Conservation (phyloP, 306 rosid species). For the Clitoria ternatea region DNA sequence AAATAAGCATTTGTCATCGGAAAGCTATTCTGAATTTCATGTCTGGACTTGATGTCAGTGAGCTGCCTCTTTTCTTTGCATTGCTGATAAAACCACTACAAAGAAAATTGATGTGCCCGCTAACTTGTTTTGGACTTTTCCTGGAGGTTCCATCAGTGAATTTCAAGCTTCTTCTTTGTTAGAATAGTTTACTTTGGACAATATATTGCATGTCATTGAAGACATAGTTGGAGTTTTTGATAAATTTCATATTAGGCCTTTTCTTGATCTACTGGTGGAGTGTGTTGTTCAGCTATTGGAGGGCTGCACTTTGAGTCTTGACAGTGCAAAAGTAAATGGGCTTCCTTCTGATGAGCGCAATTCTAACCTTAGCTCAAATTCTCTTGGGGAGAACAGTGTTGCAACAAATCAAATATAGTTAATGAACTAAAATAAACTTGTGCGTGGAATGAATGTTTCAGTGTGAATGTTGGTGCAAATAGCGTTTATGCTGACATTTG, state of each 20-base stretch:
- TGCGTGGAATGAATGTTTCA: neutral
- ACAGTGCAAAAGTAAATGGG: slow-evolving; percentile 33
- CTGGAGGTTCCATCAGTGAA: slow-evolving; percentile 37
- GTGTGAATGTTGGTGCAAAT: neutral
- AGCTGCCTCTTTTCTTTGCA: slow-evolving; percentile 85
- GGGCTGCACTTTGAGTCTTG: slow-evolving; percentile 66
- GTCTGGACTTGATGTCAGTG: slow-evolving; percentile 69
- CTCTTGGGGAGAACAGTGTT: slow-evolving; percentile 26
- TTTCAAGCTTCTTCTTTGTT: slow-evolving; percentile 48
- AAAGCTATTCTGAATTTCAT: slow-evolving; percentile 81
- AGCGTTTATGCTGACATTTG: neutral
- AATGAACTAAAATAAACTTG: neutral
- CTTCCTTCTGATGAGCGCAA: slow-evolving; percentile 32
- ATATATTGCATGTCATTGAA: slow-evolving; percentile 77
- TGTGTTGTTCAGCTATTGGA: slow-evolving; percentile 81
- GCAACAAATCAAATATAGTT: slow-evolving; percentile 42
- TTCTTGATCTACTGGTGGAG: slow-evolving; percentile 76
- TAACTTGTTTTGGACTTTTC: slow-evolving; percentile 61
- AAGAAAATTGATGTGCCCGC: slow-evolving; percentile 50
- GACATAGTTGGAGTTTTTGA: slow-evolving; percentile 85
- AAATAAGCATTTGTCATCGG: slow-evolving; percentile 73
- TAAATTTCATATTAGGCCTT: slow-evolving; percentile 67
- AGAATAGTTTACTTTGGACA: slow-evolving; percentile 59
- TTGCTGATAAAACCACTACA: slow-evolving; percentile 78
- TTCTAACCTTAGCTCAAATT: slow-evolving; percentile 10